Base-by-base conservation (phyloP, 2,329 filamentous ascomycete genomes). In the Sporothrix brasiliensis region DNA sequence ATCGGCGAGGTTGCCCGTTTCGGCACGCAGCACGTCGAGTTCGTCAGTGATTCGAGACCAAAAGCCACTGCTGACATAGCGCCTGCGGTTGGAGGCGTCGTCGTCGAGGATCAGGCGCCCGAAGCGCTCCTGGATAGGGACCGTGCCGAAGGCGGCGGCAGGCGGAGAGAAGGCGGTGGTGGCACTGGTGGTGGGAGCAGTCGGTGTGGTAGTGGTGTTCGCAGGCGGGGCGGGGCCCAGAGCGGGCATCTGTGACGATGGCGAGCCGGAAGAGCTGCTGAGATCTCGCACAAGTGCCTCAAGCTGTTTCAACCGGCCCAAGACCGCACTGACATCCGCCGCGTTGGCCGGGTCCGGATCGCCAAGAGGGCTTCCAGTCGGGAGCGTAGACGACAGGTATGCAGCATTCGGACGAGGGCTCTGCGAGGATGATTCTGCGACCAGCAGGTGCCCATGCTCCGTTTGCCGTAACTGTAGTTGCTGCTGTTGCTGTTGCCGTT, bases 21-120 rank as follows among this genome's bases (percentile, higher is more conserved):
- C 81, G 72, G 78, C 80, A 66, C 83, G 83, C 2, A 85, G 75
- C 1, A 78, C 81, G 70, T 83, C 79, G 10, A 86, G 79, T 82
- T 87, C 86, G 61, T 87, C 84, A 68, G 83, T 84, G n/a, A 87
- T 80, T 0, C 81, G 81, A 2, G 84, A 84, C 85, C 85, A 87
- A 73, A 87, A 87, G 16, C 82, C 82, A 72, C 80, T 86, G 70
- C 83, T 83, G 13, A 87, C 77, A 74, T 87, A 87, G 16, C 81
- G 81, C 50, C 80, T 83, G 14, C 76, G 78, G 6, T 75, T 81
- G 2, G 76, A 80, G 13, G 50, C 47, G 44, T 73, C 9, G 77
- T 85, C 83, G 39, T 81, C 77, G 1, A 85, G 74, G 2, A 86
- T 81, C 52, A 87, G 74, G 61, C 83, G 79, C 1, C 84, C 84